A percentile compares a stretch with the other conserved stretches of the same genome.
Conservation (phyloP, 2,329 filamentous ascomycete species). For the Xenoacremonium recifei region DNA sequence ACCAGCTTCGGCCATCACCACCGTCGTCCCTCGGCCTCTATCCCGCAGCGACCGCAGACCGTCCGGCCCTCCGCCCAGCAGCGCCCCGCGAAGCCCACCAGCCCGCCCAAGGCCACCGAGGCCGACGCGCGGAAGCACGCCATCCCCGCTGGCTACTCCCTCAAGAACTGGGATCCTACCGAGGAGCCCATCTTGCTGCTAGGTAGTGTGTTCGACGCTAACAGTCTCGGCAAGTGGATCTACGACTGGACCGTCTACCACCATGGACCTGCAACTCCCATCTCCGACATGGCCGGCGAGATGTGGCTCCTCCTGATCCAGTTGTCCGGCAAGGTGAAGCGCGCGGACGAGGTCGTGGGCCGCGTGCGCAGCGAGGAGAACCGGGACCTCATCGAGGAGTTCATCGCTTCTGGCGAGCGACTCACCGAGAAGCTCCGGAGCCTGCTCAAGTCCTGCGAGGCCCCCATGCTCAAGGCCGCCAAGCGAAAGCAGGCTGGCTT, state of each 20-base stretch:
- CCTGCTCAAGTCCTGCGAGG: constrained; percentile 87
- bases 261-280: constrained; percentile 76
- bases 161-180: constrained; percentile 97
- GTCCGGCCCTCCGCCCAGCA: constrained; percentile 40
- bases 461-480: constrained; percentile 89
- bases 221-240: constrained; percentile 98
- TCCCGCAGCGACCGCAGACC: constrained; percentile 53
- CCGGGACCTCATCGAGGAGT: constrained; percentile 81
- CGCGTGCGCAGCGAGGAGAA: constrained; percentile 72
- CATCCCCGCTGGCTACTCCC: constrained; percentile 86
- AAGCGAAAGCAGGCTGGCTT: constrained; percentile 69
- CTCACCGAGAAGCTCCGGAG: constrained; percentile 82
- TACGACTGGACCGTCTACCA: constrained; percentile 98
- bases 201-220: constrained; percentile 94
- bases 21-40: constrained; percentile 48
- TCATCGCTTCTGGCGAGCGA: constrained; percentile 84
- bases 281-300: constrained; percentile 89
- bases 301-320: constrained; percentile 95
- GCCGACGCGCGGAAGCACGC: constrained; percentile 62
- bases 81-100: constrained; percentile 28
- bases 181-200: constrained; percentile 93
- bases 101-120: constrained; percentile 52
- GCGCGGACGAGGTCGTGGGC: constrained; percentile 74
- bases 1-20: constrained; percentile 42
- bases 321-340: constrained; percentile 89